Evolutionary conservation across 176 grass and related monocot species (phyloP).

Genomic region (Neostapfia colusana): DNA sequence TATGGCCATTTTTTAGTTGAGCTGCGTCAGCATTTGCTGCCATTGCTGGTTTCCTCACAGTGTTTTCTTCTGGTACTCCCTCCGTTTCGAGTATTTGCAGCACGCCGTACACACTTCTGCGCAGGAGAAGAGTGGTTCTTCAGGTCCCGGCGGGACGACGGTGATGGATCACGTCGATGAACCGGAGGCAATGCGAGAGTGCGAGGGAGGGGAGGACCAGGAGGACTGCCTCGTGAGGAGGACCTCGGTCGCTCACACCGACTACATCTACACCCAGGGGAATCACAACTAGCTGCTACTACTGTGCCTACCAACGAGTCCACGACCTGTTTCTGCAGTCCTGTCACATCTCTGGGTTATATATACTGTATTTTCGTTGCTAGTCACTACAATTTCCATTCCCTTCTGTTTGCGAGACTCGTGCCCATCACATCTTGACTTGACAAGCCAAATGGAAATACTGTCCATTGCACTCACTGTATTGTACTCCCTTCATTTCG

Average conservation of each 20-base stretch:
- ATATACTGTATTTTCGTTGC: neutral
- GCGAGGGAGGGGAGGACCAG: constrained; percentile 8
- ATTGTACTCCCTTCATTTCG: too few species aligned
- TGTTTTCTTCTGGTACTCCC: neutral
- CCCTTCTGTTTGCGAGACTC: constrained; percentile 1
- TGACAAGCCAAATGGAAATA: constrained; percentile 20
- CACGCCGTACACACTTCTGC: neutral
- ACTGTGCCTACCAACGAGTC: neutral
- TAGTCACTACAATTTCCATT: constrained; percentile 1
- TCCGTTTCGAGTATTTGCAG: constrained; percentile 32
- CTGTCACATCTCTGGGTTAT: neutral
- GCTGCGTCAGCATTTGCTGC: too few species aligned
- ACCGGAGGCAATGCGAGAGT: constrained; percentile 11
- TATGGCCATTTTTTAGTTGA: too few species aligned
- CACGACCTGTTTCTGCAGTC: neutral
- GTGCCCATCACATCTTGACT: neutral
- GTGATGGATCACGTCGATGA: constrained; percentile 26
- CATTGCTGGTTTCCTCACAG: neutral
- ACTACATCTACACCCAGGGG: constrained; percentile 71
- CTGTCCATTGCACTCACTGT: neutral
- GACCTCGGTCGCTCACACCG: constrained; percentile 55
- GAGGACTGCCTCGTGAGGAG: constrained; percentile 63
- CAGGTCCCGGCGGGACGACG: neutral
- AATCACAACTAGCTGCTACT: constrained; percentile 50
- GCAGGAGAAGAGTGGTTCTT: neutral